Evolutionary conservation across 805 yeast genomes (phyloP), one percentile per base, ranked within the genome.

Genomic region (Pichia cephalocereana): DNA sequence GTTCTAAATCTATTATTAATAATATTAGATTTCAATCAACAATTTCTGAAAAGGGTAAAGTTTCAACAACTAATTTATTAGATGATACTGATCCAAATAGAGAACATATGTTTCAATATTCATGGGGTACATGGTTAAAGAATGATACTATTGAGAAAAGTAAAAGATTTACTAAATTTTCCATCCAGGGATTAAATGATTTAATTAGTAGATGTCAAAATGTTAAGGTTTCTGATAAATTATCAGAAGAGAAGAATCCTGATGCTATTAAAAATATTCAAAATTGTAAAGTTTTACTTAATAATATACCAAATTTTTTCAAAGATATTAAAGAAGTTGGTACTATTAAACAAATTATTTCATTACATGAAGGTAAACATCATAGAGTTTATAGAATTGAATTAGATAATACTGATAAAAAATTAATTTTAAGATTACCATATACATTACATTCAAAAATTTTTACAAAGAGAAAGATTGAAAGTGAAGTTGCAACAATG

Each of bases 91-190:
- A 53, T 44, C 54, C 56, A 40, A 34, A 40, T 38, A 47, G 56
- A 37, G 45, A 48, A n/a, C 56, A 53, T n/a, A 53, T 93, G 60
- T 91, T 87, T 71, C 79, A 84, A 57, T 91, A 89, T 63, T 73
- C 93, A 3, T 91, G 98, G 95, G 99, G 99, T 43, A 77, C 96
- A 8, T 91, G 98, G 98, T 69, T 90, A 58, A 78, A 74, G 53
- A 79, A 91, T 61, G 96, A 93, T 62, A 75, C 72, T 48, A 66
- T 65, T 32, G 90, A 93, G 63, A 84, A 86, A 59, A 79, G 74
- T 15, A 79, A 79, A 56, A 80, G 99, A 66, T 77, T 76, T 48
- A 91, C 97, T 19, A 75, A 73, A 53, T 91, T 91, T 65, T 83
- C 93, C 3, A 73, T 93, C 45, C 82, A 80, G 60, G 98, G 96